These are phyloP conservation scores for Metarhizium sp. DNA, from an alignment of 2,329 filamentous ascomycete genomes.

Conservation along the genomic window DNA sequence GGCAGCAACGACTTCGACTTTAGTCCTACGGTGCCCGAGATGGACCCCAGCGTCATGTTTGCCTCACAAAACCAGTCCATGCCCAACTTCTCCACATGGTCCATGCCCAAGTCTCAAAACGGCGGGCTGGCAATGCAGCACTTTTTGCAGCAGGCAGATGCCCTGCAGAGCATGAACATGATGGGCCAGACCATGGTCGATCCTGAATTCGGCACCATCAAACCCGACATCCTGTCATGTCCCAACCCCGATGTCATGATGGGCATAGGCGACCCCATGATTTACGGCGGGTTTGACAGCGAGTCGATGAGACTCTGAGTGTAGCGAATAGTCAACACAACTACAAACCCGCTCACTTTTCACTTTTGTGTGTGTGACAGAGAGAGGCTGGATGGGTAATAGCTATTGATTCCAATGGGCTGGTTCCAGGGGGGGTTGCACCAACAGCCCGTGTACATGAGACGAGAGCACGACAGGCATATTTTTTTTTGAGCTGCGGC, in stretches of 20 bases:
- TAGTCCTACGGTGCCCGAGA: slow-evolving; percentile 21
- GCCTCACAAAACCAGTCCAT: slow-evolving; percentile 25
- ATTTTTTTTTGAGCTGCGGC: background rate
- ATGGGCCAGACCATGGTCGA: slow-evolving; percentile 41
- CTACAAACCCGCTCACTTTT: background rate
- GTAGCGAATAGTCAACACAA: background rate
- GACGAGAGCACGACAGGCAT: background rate
- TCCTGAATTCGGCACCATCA: slow-evolving; percentile 43
- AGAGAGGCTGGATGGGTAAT: background rate
- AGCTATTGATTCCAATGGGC: background rate
- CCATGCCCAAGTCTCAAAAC: slow-evolving; percentile 17
- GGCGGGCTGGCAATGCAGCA: slow-evolving; percentile 26
- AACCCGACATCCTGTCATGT: slow-evolving; percentile 44
- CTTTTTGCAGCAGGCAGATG: slow-evolving; percentile 28
- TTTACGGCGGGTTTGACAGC: slow-evolving; percentile 42
- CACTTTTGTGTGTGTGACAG: background rate
- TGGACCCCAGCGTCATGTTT: slow-evolving; percentile 25
- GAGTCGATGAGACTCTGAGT: slow-evolving; percentile 31
- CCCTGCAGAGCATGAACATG: slow-evolving; percentile 33
- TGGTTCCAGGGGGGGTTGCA: background rate
- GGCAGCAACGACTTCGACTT: slow-evolving; percentile 28
- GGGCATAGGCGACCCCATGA: slow-evolving; percentile 49
- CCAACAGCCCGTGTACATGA: background rate
- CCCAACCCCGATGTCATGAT: slow-evolving; percentile 47
- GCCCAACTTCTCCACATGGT: slow-evolving; percentile 22